Evolutionary conservation across 106 monocot species (phyloP), one percentile per base, ranked within the genome.

Genomic region (Dendrobium catenatum): DNA sequence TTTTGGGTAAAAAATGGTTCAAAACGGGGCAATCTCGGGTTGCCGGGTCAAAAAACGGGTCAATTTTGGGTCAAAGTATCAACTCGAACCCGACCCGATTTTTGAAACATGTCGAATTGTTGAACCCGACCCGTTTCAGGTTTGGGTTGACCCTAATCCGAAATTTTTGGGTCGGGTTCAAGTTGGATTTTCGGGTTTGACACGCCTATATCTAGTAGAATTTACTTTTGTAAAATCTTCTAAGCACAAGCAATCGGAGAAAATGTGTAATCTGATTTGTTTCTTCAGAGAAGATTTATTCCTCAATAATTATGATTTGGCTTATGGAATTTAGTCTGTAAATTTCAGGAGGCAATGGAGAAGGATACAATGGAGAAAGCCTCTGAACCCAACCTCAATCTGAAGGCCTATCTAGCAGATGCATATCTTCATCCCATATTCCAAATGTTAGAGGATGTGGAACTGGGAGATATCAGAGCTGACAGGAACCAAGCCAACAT

Each of bases 361-460:
- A 91, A 91, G 82, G 89, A 89, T 79, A 81, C 22, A 4, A 18
- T 85, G 81, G 91, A 91, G 78, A 75, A 78, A 80, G 46, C 80
- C 10, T 82, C 89, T 0, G 91, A 91, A 59, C 80, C 89, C 3
- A 79, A 85, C 82, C 76, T 91, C 5, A 85, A 89, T 66, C 75
- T 91, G n/a, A 89, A 91, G 76, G 81, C 85, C 4, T 91, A 83
- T 80, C 77, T 91, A 43, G 85, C 86, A 75, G 83, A 85, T 72
- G 91, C 91, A 44, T 91, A 89, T 80, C 61, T 91, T 80, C 88
- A 91, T 79, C 91, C 91, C 13, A 91, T 91, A 18, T 89, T 91
- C 75, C 84, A 77, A 18, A 66, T 75, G 5, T 84, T 89, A 19
- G 85, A 87, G 77, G 79, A 85, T 31, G 81, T 76, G 26, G 90